Evolutionary conservation across 2,329 filamentous ascomycete genomes (phyloP).

Genomic region (Tolypocladium pustulatum): DNA sequence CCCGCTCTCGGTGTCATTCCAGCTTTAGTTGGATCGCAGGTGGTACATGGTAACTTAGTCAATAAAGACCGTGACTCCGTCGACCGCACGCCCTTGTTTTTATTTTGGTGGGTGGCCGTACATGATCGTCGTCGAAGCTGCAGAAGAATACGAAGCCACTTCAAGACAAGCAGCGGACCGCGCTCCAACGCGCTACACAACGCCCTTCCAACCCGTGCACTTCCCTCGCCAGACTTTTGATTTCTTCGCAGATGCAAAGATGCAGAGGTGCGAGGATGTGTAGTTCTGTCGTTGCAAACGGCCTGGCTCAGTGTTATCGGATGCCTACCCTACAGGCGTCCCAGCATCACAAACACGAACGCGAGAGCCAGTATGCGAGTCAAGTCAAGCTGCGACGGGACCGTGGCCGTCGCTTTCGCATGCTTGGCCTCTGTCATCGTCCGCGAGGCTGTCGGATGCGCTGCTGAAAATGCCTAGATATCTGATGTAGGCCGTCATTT

Average conservation of each 20-base stretch:
- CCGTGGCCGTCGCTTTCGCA: not conserved
- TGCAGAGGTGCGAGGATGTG: too few relatives aligned
- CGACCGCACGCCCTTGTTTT: not conserved
- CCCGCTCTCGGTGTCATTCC: not conserved
- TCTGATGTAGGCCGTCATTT: not conserved
- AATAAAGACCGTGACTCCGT: not conserved
- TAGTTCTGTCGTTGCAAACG: not conserved
- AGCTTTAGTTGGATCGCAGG: not conserved
- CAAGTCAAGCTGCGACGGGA: not conserved
- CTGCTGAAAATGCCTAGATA: not conserved
- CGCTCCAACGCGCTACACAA: not conserved
- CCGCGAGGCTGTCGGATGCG: not conserved
- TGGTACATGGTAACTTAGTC: not conserved
- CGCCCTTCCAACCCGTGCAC: not conserved
- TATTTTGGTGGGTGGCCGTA: not conserved
- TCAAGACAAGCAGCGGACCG: not conserved
- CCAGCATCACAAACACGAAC: not conserved
- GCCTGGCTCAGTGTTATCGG: not conserved
- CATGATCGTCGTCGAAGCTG: not conserved
- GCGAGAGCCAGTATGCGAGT: not conserved
- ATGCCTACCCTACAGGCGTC: not conserved
- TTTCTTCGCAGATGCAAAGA: too few relatives aligned
- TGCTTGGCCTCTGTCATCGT: not conserved
- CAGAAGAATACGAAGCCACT: not conserved
- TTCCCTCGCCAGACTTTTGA: not conserved